These are phyloP conservation scores for Kondoa subrosea DNA, from an alignment of 768 basidiomycete species.

Conservation along the genomic window DNA sequence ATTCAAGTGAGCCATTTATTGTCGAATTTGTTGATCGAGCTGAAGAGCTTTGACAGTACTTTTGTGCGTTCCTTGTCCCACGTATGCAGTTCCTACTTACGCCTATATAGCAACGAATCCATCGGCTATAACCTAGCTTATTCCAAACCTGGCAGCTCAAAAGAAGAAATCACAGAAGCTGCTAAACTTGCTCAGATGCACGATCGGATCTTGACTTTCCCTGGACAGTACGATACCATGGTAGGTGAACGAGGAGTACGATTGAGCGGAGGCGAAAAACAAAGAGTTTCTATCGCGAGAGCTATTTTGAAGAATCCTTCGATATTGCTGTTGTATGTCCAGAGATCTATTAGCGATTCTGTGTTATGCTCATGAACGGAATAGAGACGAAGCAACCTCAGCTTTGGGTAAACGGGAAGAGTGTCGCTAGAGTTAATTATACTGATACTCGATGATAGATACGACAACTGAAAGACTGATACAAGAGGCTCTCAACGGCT, in stretches of 20 bases:
- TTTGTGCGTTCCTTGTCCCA: too few species aligned
- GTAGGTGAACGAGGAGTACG: constrained; percentile 78
- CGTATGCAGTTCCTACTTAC: too few species aligned
- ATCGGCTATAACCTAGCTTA: constrained; percentile 8
- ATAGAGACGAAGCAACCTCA: constrained; percentile 28
- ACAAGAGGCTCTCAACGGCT: constrained; percentile 65
- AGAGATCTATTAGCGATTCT: not conserved
- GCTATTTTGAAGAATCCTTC: constrained; percentile 66
- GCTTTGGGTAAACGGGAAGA: constrained; percentile 39
- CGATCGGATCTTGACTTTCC: constrained; percentile 65
- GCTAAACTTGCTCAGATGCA: constrained; percentile 74
- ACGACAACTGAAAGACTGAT: constrained; percentile 81
- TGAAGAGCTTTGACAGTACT: not conserved
- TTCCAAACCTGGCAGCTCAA: constrained; percentile 47
- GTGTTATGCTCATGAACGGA: not conserved
- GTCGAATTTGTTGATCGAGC: constrained; percentile 39
- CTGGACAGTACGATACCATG: constrained; percentile 63
- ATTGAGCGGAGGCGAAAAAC: constrained; percentile 49
- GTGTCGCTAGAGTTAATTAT: not conserved
- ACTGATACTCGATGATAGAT: constrained; percentile 35
- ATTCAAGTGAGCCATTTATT: constrained; percentile 56
- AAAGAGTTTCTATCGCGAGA: constrained; percentile 50
- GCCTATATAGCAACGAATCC: constrained; percentile 11
- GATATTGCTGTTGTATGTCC: constrained; percentile 12
- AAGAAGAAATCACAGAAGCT: constrained; percentile 60